Evolutionary conservation across 2,329 filamentous ascomycete species (phyloP).

Genomic region (Phyllosticta ampelicida): DNA sequence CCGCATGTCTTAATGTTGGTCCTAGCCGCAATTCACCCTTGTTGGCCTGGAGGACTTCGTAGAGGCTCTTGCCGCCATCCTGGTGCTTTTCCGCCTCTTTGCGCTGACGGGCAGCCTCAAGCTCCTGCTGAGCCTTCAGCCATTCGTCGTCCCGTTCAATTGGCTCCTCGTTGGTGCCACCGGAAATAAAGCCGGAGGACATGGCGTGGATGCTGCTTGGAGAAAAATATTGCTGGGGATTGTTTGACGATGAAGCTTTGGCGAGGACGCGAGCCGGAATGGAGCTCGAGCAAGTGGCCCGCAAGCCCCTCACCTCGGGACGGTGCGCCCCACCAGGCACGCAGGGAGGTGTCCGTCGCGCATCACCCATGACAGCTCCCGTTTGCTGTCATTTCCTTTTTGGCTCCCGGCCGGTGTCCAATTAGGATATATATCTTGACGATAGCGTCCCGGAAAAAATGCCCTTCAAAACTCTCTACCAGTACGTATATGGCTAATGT

Average conservation of each 20-base stretch:
- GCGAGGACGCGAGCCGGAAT: no score
- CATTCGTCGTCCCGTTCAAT: conserved; percentile 46
- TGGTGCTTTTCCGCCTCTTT: conserved; percentile 42
- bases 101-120: conserved; percentile 49
- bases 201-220: conserved; percentile 1
- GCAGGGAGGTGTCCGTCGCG: neutral
- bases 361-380: neutral
- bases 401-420: no score
- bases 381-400: neutral
- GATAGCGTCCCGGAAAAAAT: neutral
- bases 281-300: neutral
- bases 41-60: conserved; percentile 68
- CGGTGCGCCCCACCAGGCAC: neutral
- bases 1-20: neutral
- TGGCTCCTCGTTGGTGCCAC: conserved; percentile 18
- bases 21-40: conserved; percentile 46
- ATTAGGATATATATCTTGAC: no score
- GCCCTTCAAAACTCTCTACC: neutral
- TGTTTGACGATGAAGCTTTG: no score
- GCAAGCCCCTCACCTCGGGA: neutral
- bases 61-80: conserved; percentile 53
- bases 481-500: neutral
- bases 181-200: conserved; percentile 15
- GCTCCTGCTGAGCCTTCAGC: conserved; percentile 52
- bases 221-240: neutral